A percentile compares a stretch with the other conserved stretches of the same genome.
Conservation (phyloP, 1,284 basidiomycete species). For the Boletus nobilissimus region DNA sequence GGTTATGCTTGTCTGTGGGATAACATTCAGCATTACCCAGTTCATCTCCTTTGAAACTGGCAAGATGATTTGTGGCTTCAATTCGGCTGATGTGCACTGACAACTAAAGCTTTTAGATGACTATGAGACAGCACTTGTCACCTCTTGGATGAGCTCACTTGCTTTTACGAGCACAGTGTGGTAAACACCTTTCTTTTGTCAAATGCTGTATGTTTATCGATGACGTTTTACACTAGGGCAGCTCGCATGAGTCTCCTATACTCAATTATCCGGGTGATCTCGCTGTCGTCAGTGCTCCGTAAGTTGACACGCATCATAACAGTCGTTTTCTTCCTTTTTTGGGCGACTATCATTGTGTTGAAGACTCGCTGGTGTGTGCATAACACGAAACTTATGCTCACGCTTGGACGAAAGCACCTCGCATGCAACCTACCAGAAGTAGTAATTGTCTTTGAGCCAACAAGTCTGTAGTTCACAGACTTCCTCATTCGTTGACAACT, state of each 20-base stretch:
- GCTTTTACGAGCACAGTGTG: background rate
- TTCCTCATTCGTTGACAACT: background rate
- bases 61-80: background rate
- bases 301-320: background rate
- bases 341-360: background rate
- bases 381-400: background rate
- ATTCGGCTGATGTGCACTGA: background rate
- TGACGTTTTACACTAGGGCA: background rate
- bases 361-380: background rate
- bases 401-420: background rate
- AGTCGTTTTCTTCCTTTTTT: background rate
- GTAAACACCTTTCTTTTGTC: background rate
- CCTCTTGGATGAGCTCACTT: background rate
- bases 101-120: background rate
- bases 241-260: conserved; percentile 1
- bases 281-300: background rate
- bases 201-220: background rate
- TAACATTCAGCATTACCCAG: background rate
- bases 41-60: background rate
- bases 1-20: background rate
- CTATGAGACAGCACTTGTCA: background rate
- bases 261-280: background rate
- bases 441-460: background rate
- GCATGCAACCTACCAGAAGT: background rate
- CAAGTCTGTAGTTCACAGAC: background rate